Evolutionary conservation across 2,329 filamentous ascomycete genomes (phyloP).

Genomic region (Xylariaceae sp.): DNA sequence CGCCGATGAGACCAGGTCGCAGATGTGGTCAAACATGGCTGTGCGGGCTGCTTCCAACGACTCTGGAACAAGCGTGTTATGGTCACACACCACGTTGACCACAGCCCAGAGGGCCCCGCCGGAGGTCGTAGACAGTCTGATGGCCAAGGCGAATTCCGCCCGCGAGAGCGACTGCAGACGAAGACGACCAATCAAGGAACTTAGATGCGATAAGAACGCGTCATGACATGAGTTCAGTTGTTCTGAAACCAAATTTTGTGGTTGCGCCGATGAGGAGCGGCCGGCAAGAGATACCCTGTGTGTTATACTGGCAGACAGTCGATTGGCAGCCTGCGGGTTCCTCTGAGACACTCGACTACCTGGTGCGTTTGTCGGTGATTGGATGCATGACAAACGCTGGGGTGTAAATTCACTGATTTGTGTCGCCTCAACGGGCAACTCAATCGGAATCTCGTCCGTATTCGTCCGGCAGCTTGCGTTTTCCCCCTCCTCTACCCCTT

Average conservation of each 20-base stretch:
- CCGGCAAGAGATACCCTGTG: conserved; percentile 81
- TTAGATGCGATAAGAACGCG: conserved; percentile 86
- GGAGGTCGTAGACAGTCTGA: conserved; percentile 82
- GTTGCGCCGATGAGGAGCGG: conserved; percentile 66
- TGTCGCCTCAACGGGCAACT: conserved; percentile 47
- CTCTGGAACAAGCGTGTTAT: conserved; percentile 72
- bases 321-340: conserved; percentile 50
- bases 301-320: conserved; percentile 62
- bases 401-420: conserved; percentile 47
- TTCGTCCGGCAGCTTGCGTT: conserved; percentile 51
- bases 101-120: conserved; percentile 81
- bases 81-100: conserved; percentile 81
- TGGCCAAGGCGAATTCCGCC: conserved; percentile 80
- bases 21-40: conserved; percentile 80
- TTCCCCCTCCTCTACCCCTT: conserved; percentile 42
- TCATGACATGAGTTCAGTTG: conserved; percentile 83
- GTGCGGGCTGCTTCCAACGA: conserved; percentile 72
- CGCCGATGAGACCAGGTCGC: conserved; percentile 80
- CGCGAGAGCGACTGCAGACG: conserved; percentile 93
- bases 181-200: conserved; percentile 87
- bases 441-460: conserved; percentile 43
- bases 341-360: conserved; percentile 46
- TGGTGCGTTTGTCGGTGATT: conserved; percentile 43
- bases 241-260: conserved; percentile 81
- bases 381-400: conserved; percentile 57